Conservation (phyloP, 352 stramenopile genomes). For the Phytopythium kandeliae region DNA sequence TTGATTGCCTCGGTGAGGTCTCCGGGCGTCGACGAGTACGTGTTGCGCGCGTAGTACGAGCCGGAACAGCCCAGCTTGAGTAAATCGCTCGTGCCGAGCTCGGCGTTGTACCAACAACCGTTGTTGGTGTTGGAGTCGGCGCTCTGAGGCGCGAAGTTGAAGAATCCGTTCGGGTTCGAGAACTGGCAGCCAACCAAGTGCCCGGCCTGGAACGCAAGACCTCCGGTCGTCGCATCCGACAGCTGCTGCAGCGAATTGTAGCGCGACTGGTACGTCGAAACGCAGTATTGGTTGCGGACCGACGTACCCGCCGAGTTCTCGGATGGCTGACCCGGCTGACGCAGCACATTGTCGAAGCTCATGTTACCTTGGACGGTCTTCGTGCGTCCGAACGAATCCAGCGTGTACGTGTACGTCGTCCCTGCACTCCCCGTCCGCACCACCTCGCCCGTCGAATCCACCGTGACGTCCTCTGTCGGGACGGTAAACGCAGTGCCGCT, state of each 20-base stretch:
- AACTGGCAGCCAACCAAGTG: slow-evolving; percentile 30
- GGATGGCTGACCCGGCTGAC: slow-evolving; percentile 13
- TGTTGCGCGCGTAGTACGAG: slow-evolving; percentile 14
- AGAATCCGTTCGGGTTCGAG: slow-evolving; percentile 28
- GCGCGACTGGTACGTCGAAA: slow-evolving; percentile 19
- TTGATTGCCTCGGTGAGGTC: neutral
- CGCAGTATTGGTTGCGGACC: slow-evolving; percentile 29
- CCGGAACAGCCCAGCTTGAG: slow-evolving; percentile 32
- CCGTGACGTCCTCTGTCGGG: slow-evolving; percentile 24
- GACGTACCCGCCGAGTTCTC: slow-evolving; percentile 14
- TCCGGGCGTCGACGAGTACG: slow-evolving; percentile 12
- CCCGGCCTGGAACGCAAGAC: slow-evolving; percentile 22
- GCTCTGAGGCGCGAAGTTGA: slow-evolving; percentile 31
- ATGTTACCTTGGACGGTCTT: slow-evolving; percentile 10
- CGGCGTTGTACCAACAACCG: slow-evolving; percentile 32
- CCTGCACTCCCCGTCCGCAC: slow-evolving; percentile 17
- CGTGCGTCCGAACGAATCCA: slow-evolving; percentile 19
- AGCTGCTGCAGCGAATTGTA: slow-evolving; percentile 28
- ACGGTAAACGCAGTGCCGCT: slow-evolving; percentile 5
- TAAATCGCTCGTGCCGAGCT: slow-evolving; percentile 18
- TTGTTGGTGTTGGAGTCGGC: slow-evolving; percentile 29
- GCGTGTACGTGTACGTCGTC: slow-evolving; percentile 16
- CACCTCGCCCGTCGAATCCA: slow-evolving; percentile 19
- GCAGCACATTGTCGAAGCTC: slow-evolving; percentile 22
- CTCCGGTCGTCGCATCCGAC: slow-evolving; percentile 13